phyloP scores from a whole-genome alignment of 495 filamentous ascomycete species.

The Aspergillus bridgeri region DNA sequence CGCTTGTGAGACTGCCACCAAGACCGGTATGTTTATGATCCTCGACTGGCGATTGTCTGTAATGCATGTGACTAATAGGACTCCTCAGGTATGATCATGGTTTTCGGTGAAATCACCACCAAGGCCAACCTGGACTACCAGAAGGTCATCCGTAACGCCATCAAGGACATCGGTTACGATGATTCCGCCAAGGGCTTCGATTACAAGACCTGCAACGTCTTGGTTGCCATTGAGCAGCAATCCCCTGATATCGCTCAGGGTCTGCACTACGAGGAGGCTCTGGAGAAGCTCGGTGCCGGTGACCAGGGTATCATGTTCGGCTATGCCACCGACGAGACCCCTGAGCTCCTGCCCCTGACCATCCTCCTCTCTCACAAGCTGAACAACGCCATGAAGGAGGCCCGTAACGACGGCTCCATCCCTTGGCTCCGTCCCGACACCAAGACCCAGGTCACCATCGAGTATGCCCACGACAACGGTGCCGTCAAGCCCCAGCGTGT shows the following conservation, averaged over 20 bases:
- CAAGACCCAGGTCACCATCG: slow-evolving; percentile 98
- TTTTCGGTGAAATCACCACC: slow-evolving; percentile 99
- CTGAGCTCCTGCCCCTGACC: slow-evolving; percentile 92
- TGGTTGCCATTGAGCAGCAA: slow-evolving; percentile 99
- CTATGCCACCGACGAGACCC: slow-evolving; percentile 99
- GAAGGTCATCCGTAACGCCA: slow-evolving; percentile 88
- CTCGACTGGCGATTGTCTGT: slow-evolving; percentile 4
- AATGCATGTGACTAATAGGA: slow-evolving; percentile 5
- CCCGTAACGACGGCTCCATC: slow-evolving; percentile 79
- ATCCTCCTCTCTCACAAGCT: slow-evolving; percentile 92
- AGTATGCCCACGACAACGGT: slow-evolving; percentile 95
- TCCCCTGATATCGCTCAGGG: slow-evolving; percentile 98
- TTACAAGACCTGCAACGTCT: slow-evolving; percentile 99
- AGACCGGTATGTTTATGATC: slow-evolving; percentile 65
- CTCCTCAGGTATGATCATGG: slow-evolving; percentile 83
- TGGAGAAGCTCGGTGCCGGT: slow-evolving; percentile 97
- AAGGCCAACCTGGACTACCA: slow-evolving; percentile 95
- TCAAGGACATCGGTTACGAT: slow-evolving; percentile 99
- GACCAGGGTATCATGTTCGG: slow-evolving; percentile 99
- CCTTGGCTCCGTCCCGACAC: slow-evolving; percentile 97
- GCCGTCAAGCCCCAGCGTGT: slow-evolving; percentile 89
- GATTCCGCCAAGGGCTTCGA: slow-evolving; percentile 96
- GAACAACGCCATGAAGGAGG: slow-evolving; percentile 85
- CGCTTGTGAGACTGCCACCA: slow-evolving; percentile 97
- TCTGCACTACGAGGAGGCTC: slow-evolving; percentile 91